Evolutionary conservation across 2,329 filamentous ascomycete genomes (phyloP), one percentile per base, ranked within the genome.

Genomic region (Domatiomyces globalis): DNA sequence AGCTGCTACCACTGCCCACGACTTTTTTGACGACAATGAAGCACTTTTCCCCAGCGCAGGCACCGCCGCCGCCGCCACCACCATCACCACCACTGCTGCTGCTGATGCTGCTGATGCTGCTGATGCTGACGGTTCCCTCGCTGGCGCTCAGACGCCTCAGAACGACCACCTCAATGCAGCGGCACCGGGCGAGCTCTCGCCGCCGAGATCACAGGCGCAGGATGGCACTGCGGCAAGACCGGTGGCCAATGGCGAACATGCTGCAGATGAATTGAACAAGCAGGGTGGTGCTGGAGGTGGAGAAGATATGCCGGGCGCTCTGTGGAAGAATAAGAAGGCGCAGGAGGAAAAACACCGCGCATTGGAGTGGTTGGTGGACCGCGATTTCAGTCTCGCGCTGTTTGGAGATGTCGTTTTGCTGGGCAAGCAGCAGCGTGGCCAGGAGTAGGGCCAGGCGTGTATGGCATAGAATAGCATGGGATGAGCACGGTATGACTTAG

Each of bases 311-410:
- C 74, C 74, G 6, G 73, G 76, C 2, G 72, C 71, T 45, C 66
- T 66, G 7, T 81, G 76, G 76, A 70, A 69, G 57, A 77, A 70
- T 55, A 77, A 75, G 63, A 79, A 78, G 60, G 73, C 75, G 4
- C 63, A 72, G 54, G 78, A 80, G 53, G 78, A 81, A 50, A 74
- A 70, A 57, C 66, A 71, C 44, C 67, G 74, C 22, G 73, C 72
- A 17, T 69, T 70, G 68, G 71, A 73, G 25, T 61, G 60, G 55
- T 58, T 81, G 46, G 60, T 77, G 47, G 75, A 81, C 61, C 70
- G 69, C 58, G 71, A 76, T 44, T 77, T 75, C 58, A 73, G 65
- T 60, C 60, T 73, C 12, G 55, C 51, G 36, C 56, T 59, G 45
- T 62, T 56, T 50, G 60, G 60, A n/a, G 60, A 62, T 50, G 52